Conservation (phyloP, 306 rosid genomes). For the Albizia julibrissin region DNA sequence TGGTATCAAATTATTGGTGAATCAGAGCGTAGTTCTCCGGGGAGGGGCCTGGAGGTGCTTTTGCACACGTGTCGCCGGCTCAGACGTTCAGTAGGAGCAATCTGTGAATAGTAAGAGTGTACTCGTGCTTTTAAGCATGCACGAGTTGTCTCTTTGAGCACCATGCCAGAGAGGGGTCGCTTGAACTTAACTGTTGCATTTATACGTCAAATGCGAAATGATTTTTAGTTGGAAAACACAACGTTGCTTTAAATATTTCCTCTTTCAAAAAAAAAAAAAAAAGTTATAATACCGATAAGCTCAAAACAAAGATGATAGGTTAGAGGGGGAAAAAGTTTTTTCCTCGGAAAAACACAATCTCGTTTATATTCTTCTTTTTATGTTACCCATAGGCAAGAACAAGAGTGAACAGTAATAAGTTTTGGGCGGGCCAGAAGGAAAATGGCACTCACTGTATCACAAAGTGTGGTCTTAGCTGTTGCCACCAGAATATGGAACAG, state of each 20-base stretch:
- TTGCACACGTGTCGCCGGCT: conserved; percentile 19
- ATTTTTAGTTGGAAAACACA: not conserved
- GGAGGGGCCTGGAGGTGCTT: not conserved
- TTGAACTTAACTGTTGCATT: not conserved
- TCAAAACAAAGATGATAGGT: not conserved
- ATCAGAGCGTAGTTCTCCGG: not conserved
- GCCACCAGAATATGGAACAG: not conserved
- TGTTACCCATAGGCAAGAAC: not conserved
- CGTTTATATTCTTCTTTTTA: not conserved
- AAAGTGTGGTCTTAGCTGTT: not conserved
- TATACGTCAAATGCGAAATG: not conserved
- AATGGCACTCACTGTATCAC: not conserved
- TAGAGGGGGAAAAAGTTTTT: no score
- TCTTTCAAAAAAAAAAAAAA: not conserved
- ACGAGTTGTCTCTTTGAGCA: conserved; percentile 17
- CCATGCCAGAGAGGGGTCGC: not conserved
- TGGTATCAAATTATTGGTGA: not conserved
- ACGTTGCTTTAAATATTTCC: not conserved
- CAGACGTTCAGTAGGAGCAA: not conserved
- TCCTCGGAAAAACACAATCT: not conserved
- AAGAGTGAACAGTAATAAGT: not conserved
- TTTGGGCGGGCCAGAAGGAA: not conserved
- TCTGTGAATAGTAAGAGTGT: conserved; percentile 1
- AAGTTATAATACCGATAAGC: not conserved
- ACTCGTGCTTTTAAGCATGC: not conserved